Evolutionary conservation across 2,329 filamentous ascomycete species (phyloP), one percentile per base, ranked within the genome.

Genomic region (Camillea tinctor): DNA sequence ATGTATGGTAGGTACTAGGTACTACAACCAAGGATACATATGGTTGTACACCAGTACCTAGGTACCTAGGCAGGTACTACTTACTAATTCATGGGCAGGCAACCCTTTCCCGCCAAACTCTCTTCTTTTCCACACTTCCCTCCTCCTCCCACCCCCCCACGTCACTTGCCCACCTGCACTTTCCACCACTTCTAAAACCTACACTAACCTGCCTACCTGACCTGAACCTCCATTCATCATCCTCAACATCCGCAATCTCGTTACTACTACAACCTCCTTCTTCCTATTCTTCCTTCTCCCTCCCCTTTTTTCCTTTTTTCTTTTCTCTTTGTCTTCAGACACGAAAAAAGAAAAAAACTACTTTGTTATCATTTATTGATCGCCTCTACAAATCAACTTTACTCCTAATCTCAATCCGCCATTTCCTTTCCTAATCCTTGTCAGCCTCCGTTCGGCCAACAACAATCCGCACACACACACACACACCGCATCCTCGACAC

Each of bases 181-280:
- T n/a, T 44, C 23, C 7, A 9, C 20, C 9, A 49, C 55, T 36
- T 21, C 52, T 56, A 20, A 49, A 17, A 55, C 62, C 51, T 60
- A 57, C 55, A n/a, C n/a, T n/a, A n/a, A n/a, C n/a, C n/a, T n/a
- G 60, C 56, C 60, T 60, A 57, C 55, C 57, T 57, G 60, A 60
- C 54, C 50, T 23, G 55, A 64, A 62, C 59, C 60, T 62, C 26
- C 26, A 30, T 30, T 30, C 26, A 30, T 7, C 57, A 60, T 54
- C 55, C 44, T 53, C 55, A 59, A 54, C 58, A 54, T 40, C 55
- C 20, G 26, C 23, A 30, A 30, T 40, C 40, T 22, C n/a, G 40
- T 22, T 52, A 15, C 44, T 15, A 56, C 55, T 17, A 26, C 20
- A 44, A 44, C n/a, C 15, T 23, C 57, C 21, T 22, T 36, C 30